phyloP scores from a whole-genome alignment of 768 basidiomycete species.

The Trametes villosa region DNA sequence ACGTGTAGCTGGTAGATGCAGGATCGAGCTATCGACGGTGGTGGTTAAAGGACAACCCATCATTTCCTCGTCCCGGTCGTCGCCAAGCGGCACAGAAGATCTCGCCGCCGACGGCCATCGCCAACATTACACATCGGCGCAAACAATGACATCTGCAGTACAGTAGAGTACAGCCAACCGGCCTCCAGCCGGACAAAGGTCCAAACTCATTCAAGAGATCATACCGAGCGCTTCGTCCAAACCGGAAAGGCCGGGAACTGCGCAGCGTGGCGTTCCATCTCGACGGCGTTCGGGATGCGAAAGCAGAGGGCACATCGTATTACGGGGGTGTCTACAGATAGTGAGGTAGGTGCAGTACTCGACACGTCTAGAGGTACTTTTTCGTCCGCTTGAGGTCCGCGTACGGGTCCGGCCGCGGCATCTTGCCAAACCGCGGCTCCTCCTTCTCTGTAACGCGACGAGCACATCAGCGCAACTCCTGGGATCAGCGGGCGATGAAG shows the following conservation, averaged over 20 bases:
- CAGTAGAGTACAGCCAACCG: too few relatives aligned
- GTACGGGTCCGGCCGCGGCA: slow-evolving; percentile 59
- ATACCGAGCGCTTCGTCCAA: too few relatives aligned
- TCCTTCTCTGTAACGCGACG: slow-evolving; percentile 38
- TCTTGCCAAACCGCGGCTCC: slow-evolving; percentile 62
- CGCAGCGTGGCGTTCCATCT: background rate
- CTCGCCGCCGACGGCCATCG: slow-evolving; percentile 3
- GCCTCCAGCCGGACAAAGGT: too few relatives aligned
- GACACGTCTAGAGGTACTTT: slow-evolving; percentile 43
- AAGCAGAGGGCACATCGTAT: slow-evolving; percentile 12
- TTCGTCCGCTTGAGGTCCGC: slow-evolving; percentile 52
- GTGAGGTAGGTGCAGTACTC: background rate
- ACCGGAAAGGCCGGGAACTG: background rate
- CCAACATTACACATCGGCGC: too few relatives aligned
- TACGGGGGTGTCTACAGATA: slow-evolving; percentile 14
- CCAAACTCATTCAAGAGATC: too few relatives aligned
- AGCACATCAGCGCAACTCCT: slow-evolving; percentile 3
- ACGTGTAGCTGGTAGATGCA: background rate
- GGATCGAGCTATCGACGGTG: background rate
- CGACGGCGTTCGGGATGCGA: background rate
- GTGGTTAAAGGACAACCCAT: background rate
- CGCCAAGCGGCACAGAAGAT: slow-evolving; percentile 18
- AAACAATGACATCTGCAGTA: too few relatives aligned
- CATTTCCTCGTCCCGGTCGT: slow-evolving; percentile 1
- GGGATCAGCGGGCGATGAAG: slow-evolving; percentile 27